Base-by-base conservation (phyloP, 192 early-diverging fungal species). In the Rhizophagus prolifer region DNA sequence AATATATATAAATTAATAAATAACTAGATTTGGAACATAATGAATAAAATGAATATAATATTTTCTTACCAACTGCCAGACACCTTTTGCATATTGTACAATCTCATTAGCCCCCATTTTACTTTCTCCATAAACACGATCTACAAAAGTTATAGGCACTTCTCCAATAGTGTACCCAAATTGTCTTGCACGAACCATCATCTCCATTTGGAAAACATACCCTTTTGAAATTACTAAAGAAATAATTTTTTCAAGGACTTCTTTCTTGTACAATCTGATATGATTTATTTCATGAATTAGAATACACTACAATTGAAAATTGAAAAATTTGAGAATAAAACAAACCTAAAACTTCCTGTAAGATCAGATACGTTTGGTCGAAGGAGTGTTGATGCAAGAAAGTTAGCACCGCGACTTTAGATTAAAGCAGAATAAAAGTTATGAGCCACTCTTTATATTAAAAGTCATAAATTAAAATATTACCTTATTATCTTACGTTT, bases 191-290 rank as follows among this genome's bases (percentile, higher is more conserved):
- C 96, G 92, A 13, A 99, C 94, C 91, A 99, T 99, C 94, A 99
- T 97, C 81, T 99, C 97, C 96, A 97, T 97, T 84, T 99, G 97
- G 87, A 99, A 99, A 28, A 97, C 96, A 78, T 99, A 99, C 14
- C 97, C 97, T 83, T 97, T 97, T 66, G 96, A 95, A 46, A 96
- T 89, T 9, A 94, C 96, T 2, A 91, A 91, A 34, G 88, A 84
- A 76, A 99, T 99, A 80, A 99, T 87, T 81, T 91, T 83, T 64
- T 88, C 81, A 44, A 99, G 85, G 3, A 96, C 95, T 19, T 93
- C 87, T 83, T 95, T 96, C 86, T 96, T 96, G 86, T 99, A 99
- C 44, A 99, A 84, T 41, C 95, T 91, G 10, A 44, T 0, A 38
- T 41, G 23, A 12, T 14, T 31, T 21, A 9, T 54, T 19, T 12